Evolutionary conservation across 2,329 filamentous ascomycete species (phyloP), one percentile per base, ranked within the genome.

Genomic region (Ophiognomonia clavigignenti-juglandacearum): DNA sequence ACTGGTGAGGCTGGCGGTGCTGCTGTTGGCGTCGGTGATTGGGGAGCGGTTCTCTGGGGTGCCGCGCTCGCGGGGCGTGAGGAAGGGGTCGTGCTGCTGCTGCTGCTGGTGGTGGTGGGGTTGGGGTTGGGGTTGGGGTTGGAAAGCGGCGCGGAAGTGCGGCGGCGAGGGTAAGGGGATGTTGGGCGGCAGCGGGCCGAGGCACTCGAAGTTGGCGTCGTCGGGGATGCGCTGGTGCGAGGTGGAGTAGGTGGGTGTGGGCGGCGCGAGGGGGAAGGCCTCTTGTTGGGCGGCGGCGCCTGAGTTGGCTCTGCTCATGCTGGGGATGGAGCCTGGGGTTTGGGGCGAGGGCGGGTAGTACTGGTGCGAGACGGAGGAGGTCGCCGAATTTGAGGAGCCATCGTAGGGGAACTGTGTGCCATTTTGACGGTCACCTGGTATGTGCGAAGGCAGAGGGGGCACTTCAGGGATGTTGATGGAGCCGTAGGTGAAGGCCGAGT

Each of bases 181-280:
- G 44, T 74, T 73, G 34, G 71, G 69, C 0, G 78, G 78, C 4
- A 82, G 56, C 6, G 73, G 71, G 0, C 79, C 79, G 0, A 80
- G 64, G 47, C 75, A 82, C 1, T 82, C 64, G 3, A 82, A 69
- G 16, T 72, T 70, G 4, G 69, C 68, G 1, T 75, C 65, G 1
- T 74, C 65, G 27, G 31, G 24, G 46, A 82, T 79, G 1, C 72
- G 71, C 14, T 22, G 24, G 20, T 24, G 38, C n/a, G 19, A 27
- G 20, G 43, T 34, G n/a, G n/a, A n/a, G 19, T 52, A 62, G 9
- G 60, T 59, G 2, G 67, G 61, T 4, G 61, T 54, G 13, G 63
- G 59, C 10, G 63, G 52, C 9, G 46, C 42, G 11, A 46, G 43
- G 8, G 46, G 45, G n/a, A 31, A 34, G n/a, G 46, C 27, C 11